Percentiles rank a stretch among this genome's conserved stretches.
These are phyloP conservation scores for Ottelia alismoides DNA, from an alignment of 106 monocot genomes.

Conservation along the genomic window DNA sequence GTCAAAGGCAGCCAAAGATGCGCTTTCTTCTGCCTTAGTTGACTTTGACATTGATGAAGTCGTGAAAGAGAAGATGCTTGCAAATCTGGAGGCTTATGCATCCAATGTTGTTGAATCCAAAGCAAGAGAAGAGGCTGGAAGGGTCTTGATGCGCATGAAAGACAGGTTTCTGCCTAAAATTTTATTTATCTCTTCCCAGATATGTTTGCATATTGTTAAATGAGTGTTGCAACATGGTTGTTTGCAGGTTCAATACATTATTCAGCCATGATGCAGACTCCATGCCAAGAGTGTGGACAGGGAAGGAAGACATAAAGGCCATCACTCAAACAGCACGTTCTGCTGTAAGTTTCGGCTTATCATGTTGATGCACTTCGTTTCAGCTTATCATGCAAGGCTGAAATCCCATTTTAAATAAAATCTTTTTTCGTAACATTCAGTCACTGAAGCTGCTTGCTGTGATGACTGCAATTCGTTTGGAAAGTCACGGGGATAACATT, in stretches of 20 bases:
- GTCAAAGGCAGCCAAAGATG: conserved; percentile 34
- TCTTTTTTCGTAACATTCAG: conserved; percentile 23
- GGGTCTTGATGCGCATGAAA: conserved; percentile 84
- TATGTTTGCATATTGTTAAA: too few species aligned
- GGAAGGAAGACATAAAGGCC: conserved; percentile 79
- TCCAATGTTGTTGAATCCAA: conserved; percentile 73
- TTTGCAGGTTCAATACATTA: conserved; percentile 59
- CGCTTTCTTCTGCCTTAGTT: conserved; percentile 40
- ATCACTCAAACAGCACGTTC: conserved; percentile 78
- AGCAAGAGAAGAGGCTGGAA: conserved; percentile 68
- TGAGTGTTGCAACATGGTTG: too few species aligned
- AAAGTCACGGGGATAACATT: conserved; percentile 61
- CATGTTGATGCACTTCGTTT: too few species aligned
- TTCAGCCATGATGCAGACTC: conserved; percentile 83
- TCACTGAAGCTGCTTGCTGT: conserved; percentile 88
- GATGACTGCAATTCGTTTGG: conserved; percentile 71
- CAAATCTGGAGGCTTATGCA: conserved; percentile 46
- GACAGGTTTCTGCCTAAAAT: conserved; percentile 36
- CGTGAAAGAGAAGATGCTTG: conserved; percentile 44
- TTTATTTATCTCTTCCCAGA: not conserved
- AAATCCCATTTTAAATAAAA: too few species aligned
- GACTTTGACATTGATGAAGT: conserved; percentile 57
- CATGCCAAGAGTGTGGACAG: conserved; percentile 90
- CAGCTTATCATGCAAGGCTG: too few species aligned
- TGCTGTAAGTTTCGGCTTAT: conserved; percentile 68